Conservation (phyloP, 768 basidiomycete species). For the Trametes gibbosa region DNA sequence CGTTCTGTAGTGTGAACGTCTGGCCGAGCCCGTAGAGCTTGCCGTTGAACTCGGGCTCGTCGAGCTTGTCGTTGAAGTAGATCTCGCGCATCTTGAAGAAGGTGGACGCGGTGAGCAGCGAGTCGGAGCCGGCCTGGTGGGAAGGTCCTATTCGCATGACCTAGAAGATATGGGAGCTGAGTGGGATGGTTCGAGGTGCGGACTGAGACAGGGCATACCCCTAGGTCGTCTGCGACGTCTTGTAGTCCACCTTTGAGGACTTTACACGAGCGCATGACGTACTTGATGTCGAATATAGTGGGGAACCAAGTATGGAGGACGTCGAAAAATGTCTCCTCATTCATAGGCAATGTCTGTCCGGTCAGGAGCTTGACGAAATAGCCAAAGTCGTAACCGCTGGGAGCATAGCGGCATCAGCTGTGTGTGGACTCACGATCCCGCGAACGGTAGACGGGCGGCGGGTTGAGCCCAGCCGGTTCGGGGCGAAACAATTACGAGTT, state of each 20-base stretch:
- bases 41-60: slow-evolving; percentile 78
- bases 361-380: slow-evolving; percentile 95
- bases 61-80: slow-evolving; percentile 89
- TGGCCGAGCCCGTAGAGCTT: slow-evolving; percentile 83
- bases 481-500: background rate
- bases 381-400: slow-evolving; percentile 97
- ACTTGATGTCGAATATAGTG: slow-evolving; percentile 96
- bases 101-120: slow-evolving; percentile 85
- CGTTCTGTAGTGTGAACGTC: slow-evolving; percentile 68
- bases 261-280: slow-evolving; percentile 87
- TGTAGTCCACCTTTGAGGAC: slow-evolving; percentile 84
- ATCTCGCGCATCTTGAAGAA: slow-evolving; percentile 96
- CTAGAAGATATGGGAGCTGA: slow-evolving; percentile 37
- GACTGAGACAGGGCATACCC: slow-evolving; percentile 47
- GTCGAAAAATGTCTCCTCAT: slow-evolving; percentile 89
- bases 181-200: background rate
- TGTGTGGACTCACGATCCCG: too few relatives aligned
- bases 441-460: background rate
- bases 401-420: background rate
- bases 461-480: background rate
- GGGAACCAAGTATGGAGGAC: slow-evolving; percentile 92
- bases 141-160: slow-evolving; percentile 86
- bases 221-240: slow-evolving; percentile 94
- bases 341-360: slow-evolving; percentile 78
- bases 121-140: slow-evolving; percentile 98